A percentile compares a stretch with the other conserved stretches of the same genome.
Evolutionary conservation across 2,329 filamentous ascomycete genomes (phyloP).

Genomic region (Bipolaris bicolor): DNA sequence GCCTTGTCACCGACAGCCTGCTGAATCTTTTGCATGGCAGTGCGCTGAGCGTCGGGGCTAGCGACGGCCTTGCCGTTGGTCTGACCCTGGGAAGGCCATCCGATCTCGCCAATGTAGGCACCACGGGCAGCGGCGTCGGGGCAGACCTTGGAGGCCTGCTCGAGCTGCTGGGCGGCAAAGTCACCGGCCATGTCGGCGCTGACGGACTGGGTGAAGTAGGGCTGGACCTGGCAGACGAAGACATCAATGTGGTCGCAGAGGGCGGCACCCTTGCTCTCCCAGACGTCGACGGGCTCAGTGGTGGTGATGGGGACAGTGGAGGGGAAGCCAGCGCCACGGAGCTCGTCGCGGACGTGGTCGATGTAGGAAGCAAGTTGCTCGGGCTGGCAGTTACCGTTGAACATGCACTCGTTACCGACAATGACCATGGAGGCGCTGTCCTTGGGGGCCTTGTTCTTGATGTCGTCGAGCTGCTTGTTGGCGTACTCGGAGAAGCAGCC

Average conservation of each 20-base stretch:
- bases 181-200: constrained; percentile 69
- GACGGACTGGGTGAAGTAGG: constrained; percentile 84
- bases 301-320: constrained; percentile 73
- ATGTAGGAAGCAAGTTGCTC: constrained; percentile 73
- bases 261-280: constrained; percentile 64
- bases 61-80: constrained; percentile 76
- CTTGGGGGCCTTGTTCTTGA: constrained; percentile 72
- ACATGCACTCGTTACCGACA: constrained; percentile 89
- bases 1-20: constrained; percentile 68
- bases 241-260: constrained; percentile 80
- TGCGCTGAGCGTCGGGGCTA: constrained; percentile 68
- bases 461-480: constrained; percentile 73
- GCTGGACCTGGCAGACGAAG: constrained; percentile 85
- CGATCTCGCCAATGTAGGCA: constrained; percentile 85
- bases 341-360: constrained; percentile 65
- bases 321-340: constrained; percentile 70
- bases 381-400: constrained; percentile 72
- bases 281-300: constrained; percentile 82
- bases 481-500: constrained; percentile 59
- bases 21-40: constrained; percentile 75
- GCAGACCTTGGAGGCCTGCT: constrained; percentile 74
- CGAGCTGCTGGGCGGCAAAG: constrained; percentile 77
- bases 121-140: constrained; percentile 61
- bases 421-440: constrained; percentile 79
- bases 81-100: constrained; percentile 77